phyloP scores from a whole-genome alignment of 768 basidiomycete genomes.

The Leccinum subtestaceum region DNA sequence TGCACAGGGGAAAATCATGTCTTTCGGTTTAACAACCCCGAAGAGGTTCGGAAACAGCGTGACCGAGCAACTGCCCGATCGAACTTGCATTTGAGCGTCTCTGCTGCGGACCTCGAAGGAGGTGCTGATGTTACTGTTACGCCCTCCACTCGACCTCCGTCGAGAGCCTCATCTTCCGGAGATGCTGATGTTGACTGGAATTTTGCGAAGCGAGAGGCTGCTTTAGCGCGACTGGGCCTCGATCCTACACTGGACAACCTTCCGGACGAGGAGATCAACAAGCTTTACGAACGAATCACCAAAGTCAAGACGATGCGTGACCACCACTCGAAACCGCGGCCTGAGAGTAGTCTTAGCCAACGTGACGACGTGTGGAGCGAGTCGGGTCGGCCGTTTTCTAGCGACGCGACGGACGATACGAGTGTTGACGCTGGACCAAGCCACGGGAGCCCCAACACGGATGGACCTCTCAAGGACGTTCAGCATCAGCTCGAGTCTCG shows the following conservation, averaged over 20 bases:
- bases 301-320: conserved; percentile 88
- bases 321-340: conserved; percentile 74
- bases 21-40: conserved; percentile 95
- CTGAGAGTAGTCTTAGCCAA: conserved; percentile 86
- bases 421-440: conserved; percentile 68
- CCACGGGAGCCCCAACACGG: conserved; percentile 61
- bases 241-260: conserved; percentile 91
- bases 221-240: conserved; percentile 78
- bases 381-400: conserved; percentile 72
- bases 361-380: conserved; percentile 90
- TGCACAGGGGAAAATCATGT: conserved; percentile 90
- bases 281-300: conserved; percentile 90
- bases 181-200: conserved; percentile 89
- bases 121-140: conserved; percentile 35
- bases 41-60: conserved; percentile 88
- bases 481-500: conserved; percentile 76
- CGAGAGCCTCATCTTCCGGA: conserved; percentile 66
- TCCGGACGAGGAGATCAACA: conserved; percentile 92
- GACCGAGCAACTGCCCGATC: conserved; percentile 77
- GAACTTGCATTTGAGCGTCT: conserved; percentile 60
- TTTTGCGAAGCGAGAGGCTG: conserved; percentile 95
- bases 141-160: conserved; percentile 69
- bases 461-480: conserved; percentile 63
- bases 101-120: conserved; percentile 64
- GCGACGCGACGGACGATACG: conserved; percentile 86